Percentiles rank a stretch among this genome's conserved stretches.
These are phyloP conservation scores for Exophiala spinifera DNA, from an alignment of 2,329 filamentous ascomycete genomes.

Conservation along the genomic window DNA sequence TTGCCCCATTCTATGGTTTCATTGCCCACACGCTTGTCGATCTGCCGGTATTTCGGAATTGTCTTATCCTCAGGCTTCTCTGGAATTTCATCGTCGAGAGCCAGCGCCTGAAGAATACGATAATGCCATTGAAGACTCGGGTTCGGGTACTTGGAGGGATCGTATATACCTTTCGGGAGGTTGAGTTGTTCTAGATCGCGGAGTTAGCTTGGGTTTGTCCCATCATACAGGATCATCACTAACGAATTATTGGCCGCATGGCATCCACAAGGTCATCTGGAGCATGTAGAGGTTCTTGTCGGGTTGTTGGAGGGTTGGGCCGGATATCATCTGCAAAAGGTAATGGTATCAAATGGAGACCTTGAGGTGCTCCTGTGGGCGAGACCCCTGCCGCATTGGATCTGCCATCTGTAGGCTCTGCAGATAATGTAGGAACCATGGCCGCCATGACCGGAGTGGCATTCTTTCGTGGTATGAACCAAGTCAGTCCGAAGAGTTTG, in stretches of 20 bases:
- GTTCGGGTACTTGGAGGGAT: slow-evolving; percentile 85
- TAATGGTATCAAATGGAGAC: slow-evolving; percentile 62
- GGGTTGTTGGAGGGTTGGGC: slow-evolving; percentile 62
- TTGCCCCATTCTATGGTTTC: slow-evolving; percentile 76
- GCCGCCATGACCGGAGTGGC: slow-evolving; percentile 76
- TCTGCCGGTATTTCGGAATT: slow-evolving; percentile 77
- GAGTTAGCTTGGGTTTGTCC: not conserved
- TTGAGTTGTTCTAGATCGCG: slow-evolving; percentile 64
- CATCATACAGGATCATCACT: not conserved
- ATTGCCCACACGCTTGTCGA: slow-evolving; percentile 79
- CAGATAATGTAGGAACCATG: slow-evolving; percentile 59
- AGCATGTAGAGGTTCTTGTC: slow-evolving; percentile 48
- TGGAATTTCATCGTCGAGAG: slow-evolving; percentile 86
- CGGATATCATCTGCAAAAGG: slow-evolving; percentile 89
- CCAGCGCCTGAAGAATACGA: slow-evolving; percentile 84
- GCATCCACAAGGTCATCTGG: slow-evolving; percentile 71
- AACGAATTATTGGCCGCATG: slow-evolving; percentile 72
- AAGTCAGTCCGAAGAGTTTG: slow-evolving; percentile 79
- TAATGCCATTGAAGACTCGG: slow-evolving; percentile 97
- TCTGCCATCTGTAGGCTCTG: slow-evolving; percentile 15
- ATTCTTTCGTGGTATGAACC: slow-evolving; percentile 82
- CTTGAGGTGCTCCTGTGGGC: slow-evolving; percentile 28
- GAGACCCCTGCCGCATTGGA: slow-evolving; percentile 24
- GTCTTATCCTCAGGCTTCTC: slow-evolving; percentile 74
- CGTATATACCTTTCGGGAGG: slow-evolving; percentile 79